phyloP scores from a whole-genome alignment of 768 basidiomycete species.

The Kwoniella mangroviensis region DNA sequence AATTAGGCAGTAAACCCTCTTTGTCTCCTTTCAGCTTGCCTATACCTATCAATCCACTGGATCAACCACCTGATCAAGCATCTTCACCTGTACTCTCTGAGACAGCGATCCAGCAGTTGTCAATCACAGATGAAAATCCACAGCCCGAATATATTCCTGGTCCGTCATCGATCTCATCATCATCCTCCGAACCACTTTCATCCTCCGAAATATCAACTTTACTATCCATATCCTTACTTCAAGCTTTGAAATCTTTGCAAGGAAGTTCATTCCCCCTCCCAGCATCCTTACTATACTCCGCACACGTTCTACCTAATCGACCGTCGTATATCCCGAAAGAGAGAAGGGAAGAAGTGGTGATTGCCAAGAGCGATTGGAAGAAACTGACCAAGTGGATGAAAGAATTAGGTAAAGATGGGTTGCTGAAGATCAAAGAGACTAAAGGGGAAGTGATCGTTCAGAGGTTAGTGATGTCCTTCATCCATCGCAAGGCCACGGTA shows the following conservation, averaged over 20 bases:
- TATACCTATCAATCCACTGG: conserved; percentile 28
- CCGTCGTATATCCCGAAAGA: conserved; percentile 66
- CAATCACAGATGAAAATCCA: conserved; percentile 3
- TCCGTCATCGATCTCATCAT: neutral
- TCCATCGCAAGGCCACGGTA: neutral
- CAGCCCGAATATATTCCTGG: conserved; percentile 5
- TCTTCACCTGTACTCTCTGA: conserved; percentile 7
- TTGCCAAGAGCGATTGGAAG: conserved; percentile 80
- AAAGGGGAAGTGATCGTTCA: conserved; percentile 50
- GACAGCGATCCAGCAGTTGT: conserved; percentile 10
- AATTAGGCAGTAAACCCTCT: conserved; percentile 45
- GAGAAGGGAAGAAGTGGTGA: conserved; percentile 57
- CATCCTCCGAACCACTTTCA: conserved; percentile 5
- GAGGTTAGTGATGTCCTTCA: conserved; percentile 53
- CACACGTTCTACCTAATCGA: conserved; percentile 76
- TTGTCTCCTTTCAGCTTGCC: conserved; percentile 34
- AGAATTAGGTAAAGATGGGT: conserved; percentile 70
- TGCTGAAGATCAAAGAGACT: conserved; percentile 74
- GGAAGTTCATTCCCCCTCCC: conserved; percentile 72
- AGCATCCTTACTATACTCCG: conserved; percentile 75
- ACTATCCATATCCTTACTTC: conserved; percentile 39
- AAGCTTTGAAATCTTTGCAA: conserved; percentile 59
- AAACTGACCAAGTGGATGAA: conserved; percentile 82
- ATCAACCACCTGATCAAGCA: conserved; percentile 22
- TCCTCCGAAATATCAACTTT: conserved; percentile 47